Evolutionary conservation across 2,329 filamentous ascomycete species (phyloP), one percentile per base, ranked within the genome.

Genomic region (Fusarium praegraminearum): DNA sequence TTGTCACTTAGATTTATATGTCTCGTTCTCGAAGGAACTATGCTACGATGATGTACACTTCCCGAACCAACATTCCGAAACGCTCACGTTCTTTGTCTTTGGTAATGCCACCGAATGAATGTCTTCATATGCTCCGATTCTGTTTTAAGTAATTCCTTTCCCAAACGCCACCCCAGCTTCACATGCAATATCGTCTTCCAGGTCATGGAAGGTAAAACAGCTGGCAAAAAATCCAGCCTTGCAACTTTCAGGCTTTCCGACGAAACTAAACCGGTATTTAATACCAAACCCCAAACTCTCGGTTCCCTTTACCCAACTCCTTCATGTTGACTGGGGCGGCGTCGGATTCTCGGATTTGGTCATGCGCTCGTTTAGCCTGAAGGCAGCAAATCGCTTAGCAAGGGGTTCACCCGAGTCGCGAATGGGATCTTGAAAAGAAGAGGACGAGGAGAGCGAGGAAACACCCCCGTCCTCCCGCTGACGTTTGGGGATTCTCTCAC

Each of bases 401-500:
- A 89, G 85, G 70, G 83, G 85, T 82, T 86, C 84, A 78, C 82
- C 83, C 70, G 80, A 79, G 63, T 79, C 78, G 72, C 73, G 72
- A 61, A 70, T 70, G 69, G 72, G 69, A 62, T 70, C 67, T 73
- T 73, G 72, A 66, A 74, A 74, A 58, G 72, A 73, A 53, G 70
- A 74, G 59, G 75, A 72, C 53, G 74, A 74, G 51, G 75, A 72
- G 57, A 75, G 64, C 51, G 72, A 69, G 62, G 70, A 67, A 73
- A 70, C 73, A 71, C 70, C 80, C 77, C 78, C 78, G 76, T 77
- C 75, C 72, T 80, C 78, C 60, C 68, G 60, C 40, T 65, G 81
- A 78, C 89, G 92, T 87, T 96, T 97, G 81, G 90, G 90, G 88
- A 91, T 89, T 89, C 91, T 91, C 92, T 97, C 94, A 97, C 94